Base-by-base conservation (phyloP, 1,284 basidiomycete genomes). In the Rhodofomes roseus region DNA sequence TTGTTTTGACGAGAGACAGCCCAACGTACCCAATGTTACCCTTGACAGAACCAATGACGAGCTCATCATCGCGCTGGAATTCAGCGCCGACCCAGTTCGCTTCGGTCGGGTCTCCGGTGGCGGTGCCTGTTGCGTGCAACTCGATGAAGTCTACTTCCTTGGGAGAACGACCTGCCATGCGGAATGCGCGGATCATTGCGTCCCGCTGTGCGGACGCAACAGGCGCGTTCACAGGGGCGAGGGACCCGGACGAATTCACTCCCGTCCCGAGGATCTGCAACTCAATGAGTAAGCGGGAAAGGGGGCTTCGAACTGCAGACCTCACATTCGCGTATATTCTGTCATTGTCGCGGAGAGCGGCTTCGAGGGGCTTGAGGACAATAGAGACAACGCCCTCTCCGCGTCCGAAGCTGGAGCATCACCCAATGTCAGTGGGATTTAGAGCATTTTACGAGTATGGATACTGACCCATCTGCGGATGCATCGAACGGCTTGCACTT, bases 401-500 rank as follows among this genome's bases (percentile, higher is more conserved):
- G 4, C 69, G 60, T 9, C 60, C 61, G 53, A 73, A 72, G 12
- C 69, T 70, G 48, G 3, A 44, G 8, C 36, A 6, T 20, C 29
- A 36, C n/a, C n/a, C 23, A 1, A 8, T 46, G 16, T 46, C 11
- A 36, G 36, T 16, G 36, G n/a, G 1, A 29, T 18, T 4, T 1
- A 20, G 31, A 34, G 70, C 18, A 62, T 34, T 9, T 39, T 14
- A 4, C 7, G 6, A 20, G 7, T 20, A 16, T n/a, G n/a, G 27
- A 2, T 54, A 40, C 25, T 18, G 56, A 82, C 72, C 81, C 80
- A 65, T 82, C 70, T 1, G 80, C 81, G 2, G 70, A 70, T 7
- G 73, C 76, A 54, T 83, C 80, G 58, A 82, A 83, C 0, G 80
- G 79, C 57, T 80, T 81, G 60, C 73, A 82, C 57, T 77, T 78